Conservation (phyloP, 805 yeast genomes). For the Wickerhamiella kazuoi region DNA sequence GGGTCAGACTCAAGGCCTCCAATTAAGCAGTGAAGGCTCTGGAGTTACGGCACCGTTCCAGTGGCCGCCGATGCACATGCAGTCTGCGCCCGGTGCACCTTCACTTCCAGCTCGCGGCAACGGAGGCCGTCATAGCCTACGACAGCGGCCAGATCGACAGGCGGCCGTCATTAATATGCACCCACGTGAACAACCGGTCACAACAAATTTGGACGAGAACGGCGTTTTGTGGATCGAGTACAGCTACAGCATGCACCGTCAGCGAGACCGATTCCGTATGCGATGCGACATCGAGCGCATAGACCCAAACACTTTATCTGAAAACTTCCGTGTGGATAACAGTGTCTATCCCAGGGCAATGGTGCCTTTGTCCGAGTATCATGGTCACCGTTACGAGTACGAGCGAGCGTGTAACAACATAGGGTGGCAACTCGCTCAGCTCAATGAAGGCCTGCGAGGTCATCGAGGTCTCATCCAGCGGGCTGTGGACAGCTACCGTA, state of each 20-base stretch:
- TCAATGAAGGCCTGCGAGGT: constrained; percentile 27
- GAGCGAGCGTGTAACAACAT: constrained; percentile 32
- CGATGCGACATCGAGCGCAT: constrained; percentile 22
- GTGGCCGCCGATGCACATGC: too few relatives aligned
- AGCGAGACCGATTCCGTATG: constrained; percentile 17
- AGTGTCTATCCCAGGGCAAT: constrained; percentile 34
- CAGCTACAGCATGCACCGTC: constrained; percentile 20
- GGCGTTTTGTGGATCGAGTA: constrained; percentile 19
- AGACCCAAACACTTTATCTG: constrained; percentile 14
- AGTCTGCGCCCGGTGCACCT: too few relatives aligned
- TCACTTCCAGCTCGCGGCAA: too few relatives aligned
- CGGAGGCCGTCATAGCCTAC: too few relatives aligned
- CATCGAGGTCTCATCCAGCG: constrained; percentile 33
- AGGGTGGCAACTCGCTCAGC: constrained; percentile 31
- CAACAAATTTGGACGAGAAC: constrained; percentile 4
- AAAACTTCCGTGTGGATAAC: constrained; percentile 24
- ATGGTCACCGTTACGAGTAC: constrained; percentile 29
- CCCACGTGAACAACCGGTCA: too few relatives aligned
- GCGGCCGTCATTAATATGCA: too few relatives aligned
- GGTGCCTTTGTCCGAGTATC: constrained; percentile 26
- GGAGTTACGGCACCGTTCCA: too few relatives aligned
- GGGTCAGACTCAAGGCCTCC: too few relatives aligned
- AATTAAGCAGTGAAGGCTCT: too few relatives aligned
- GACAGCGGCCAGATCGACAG: too few relatives aligned
- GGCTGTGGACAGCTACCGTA: constrained; percentile 37